A percentile compares a stretch with the other conserved stretches of the same genome.
Evolutionary conservation across 1,284 basidiomycete genomes (phyloP).

Genomic region (Rhodotorula sp.): DNA sequence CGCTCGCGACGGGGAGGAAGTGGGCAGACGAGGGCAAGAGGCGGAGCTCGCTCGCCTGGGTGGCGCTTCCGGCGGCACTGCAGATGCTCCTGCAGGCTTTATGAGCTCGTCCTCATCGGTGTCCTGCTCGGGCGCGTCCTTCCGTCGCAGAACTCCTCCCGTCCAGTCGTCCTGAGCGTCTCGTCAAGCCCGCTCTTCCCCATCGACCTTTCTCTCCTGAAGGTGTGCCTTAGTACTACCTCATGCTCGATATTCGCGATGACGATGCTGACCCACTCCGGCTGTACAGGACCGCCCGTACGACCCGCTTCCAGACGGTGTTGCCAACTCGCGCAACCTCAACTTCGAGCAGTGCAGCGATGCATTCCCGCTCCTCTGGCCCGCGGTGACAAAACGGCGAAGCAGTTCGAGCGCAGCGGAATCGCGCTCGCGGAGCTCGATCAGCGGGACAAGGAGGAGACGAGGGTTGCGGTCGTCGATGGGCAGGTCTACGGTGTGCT

Average conservation of each 20-base stretch:
- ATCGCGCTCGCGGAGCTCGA: neutral
- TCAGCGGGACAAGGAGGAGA: neutral
- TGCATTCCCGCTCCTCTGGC: neutral
- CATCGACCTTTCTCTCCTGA: neutral
- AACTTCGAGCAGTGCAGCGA: neutral
- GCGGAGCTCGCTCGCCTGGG: too few relatives aligned
- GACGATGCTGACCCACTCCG: neutral
- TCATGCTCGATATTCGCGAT: too few relatives aligned
- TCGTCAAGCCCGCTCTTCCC: neutral
- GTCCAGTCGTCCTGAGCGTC: neutral
- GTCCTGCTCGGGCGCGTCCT: neutral
- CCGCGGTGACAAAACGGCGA: neutral
- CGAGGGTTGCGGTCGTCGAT: neutral
- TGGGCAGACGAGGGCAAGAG: too few relatives aligned
- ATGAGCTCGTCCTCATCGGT: neutral
- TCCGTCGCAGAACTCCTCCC: neutral
- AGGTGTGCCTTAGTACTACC: neutral
- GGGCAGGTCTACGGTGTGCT: neutral
- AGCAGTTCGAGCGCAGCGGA: neutral
- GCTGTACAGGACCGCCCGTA: neutral
- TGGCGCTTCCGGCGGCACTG: neutral
- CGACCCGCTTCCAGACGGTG: neutral
- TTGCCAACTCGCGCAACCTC: neutral
- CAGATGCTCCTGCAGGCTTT: neutral
- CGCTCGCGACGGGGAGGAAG: too few relatives aligned